Evolutionary conservation across 352 stramenopile species (phyloP), one percentile per base, ranked within the genome.

Genomic region (Pythium brachiatum): DNA sequence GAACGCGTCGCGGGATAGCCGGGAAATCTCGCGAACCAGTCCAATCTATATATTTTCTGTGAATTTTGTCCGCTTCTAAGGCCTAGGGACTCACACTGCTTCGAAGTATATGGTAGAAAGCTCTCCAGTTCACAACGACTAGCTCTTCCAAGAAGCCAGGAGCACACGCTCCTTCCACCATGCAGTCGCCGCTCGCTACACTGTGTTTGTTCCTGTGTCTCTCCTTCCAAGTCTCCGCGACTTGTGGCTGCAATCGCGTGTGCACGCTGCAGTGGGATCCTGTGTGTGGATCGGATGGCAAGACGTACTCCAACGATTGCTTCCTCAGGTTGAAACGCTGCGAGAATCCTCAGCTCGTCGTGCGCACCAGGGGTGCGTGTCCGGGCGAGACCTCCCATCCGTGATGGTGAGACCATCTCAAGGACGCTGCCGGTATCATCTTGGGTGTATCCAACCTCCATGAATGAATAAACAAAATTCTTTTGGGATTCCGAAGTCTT

Each of bases 251-350:
- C 9, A 11, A 34, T 34, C 29, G 9, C 29, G 29, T 34, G 5
- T 76, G 66, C 38, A 72, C 66, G 38, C 57, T 66, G 41, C 41
- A 72, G 31, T 79, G 75, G 48, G 52, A 67, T 9, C 72, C 72
- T 3, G 59, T 79, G 11, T 74, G 68, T 31, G 68, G 63, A 32
- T 75, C 69, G 32, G 64, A 75, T 27, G 58, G 59, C 27, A 64
- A 74, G 58, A 74, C 66, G n/a, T 77, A 77, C 66, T 59, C 53
- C 20, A 77, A 77, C 60, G 18, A 38, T 47, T 74, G 68, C 58
- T 50, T 60, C 26, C 53, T 74, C 2, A 32, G 36, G 7, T 51
- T 26, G 21, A 55, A 51, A 6, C 52, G 39, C 25, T 74, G 63
- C 55, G 43, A 62, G 18, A 44, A 57, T 12, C 43, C 46, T 23